Evolutionary conservation across 257 asterid genomes (phyloP).

Genomic region (Petunia secreta): DNA sequence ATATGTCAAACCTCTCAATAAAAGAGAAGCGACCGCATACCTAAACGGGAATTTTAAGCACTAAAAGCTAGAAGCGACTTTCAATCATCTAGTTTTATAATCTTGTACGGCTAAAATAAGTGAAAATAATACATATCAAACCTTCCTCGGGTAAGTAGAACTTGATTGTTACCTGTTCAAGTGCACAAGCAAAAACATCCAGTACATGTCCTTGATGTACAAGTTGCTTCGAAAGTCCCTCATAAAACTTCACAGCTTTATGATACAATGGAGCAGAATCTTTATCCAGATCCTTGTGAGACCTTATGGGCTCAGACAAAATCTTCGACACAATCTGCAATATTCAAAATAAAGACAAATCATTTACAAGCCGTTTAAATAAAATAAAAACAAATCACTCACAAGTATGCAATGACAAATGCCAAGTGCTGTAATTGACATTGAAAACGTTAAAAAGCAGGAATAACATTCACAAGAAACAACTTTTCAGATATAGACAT

Average conservation of each 20-base stretch:
- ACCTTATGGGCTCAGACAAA: constrained; percentile 92
- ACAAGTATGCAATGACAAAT: neutral
- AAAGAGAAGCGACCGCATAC: neutral
- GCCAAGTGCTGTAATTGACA: neutral
- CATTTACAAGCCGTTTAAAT: neutral
- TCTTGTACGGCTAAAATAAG: constrained; percentile 2
- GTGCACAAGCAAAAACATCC: constrained; percentile 94
- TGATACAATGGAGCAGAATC: constrained; percentile 90
- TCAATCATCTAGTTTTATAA: neutral
- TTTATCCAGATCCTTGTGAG: constrained; percentile 97
- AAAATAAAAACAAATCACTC: neutral
- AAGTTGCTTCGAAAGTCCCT: constrained; percentile 85
- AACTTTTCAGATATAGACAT: neutral
- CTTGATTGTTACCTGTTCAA: constrained; percentile 75
- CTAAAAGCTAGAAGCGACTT: constrained; percentile 4
- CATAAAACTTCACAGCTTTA: constrained; percentile 91
- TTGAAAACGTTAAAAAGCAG: neutral
- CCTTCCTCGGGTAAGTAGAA: neutral
- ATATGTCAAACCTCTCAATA: constrained; percentile 11
- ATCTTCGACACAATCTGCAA: constrained; percentile 84
- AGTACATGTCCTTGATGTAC: constrained; percentile 97
- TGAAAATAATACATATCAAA: neutral
- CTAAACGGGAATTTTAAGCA: constrained; percentile 8
- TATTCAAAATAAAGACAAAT: neutral
- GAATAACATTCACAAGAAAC: neutral